Conservation (phyloP, 2,329 filamentous ascomycete species). For the Penicillium verrucosum region DNA sequence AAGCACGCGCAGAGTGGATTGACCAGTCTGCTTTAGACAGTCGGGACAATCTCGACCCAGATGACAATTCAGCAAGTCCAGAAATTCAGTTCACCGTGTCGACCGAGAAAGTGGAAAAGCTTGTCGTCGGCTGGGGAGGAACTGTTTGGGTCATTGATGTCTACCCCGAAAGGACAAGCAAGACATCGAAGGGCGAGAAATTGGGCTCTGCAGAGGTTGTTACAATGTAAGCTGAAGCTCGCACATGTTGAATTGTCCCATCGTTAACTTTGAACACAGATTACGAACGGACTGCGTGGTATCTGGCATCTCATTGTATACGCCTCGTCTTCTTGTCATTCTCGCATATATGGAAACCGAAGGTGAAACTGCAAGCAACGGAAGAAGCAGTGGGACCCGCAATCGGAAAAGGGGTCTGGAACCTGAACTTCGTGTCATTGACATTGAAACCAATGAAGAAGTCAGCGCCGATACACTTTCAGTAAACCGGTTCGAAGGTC, state of each 20-base stretch:
- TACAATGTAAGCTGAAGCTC: slow-evolving; percentile 69
- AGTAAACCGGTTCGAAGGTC: slow-evolving; percentile 78
- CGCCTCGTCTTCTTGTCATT: slow-evolving; percentile 81
- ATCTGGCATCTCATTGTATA: slow-evolving; percentile 95
- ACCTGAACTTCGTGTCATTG: slow-evolving; percentile 87
- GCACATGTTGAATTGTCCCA: background rate
- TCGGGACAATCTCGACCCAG: slow-evolving; percentile 55
- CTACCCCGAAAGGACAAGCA: slow-evolving; percentile 68
- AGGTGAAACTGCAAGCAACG: slow-evolving; percentile 57
- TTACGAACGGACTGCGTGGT: slow-evolving; percentile 96
- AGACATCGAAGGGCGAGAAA: slow-evolving; percentile 65
- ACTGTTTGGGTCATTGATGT: slow-evolving; percentile 96
- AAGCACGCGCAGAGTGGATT: slow-evolving; percentile 87
- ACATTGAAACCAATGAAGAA: slow-evolving; percentile 77
- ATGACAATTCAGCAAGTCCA: slow-evolving; percentile 24
- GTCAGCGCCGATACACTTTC: slow-evolving; percentile 82
- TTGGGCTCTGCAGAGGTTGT: slow-evolving; percentile 83
- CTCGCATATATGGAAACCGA: slow-evolving; percentile 84
- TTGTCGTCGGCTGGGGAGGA: slow-evolving; percentile 92
- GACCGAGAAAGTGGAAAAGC: slow-evolving; percentile 59
- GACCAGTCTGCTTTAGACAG: slow-evolving; percentile 75
- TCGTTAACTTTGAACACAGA: slow-evolving; percentile 47
- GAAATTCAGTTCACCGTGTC: slow-evolving; percentile 48
- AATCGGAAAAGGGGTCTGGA: slow-evolving; percentile 75
- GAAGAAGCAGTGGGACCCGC: slow-evolving; percentile 54